These are phyloP conservation scores for Coniochaeta hoffmannii DNA, from an alignment of 2,329 filamentous ascomycete species.

Conservation along the genomic window DNA sequence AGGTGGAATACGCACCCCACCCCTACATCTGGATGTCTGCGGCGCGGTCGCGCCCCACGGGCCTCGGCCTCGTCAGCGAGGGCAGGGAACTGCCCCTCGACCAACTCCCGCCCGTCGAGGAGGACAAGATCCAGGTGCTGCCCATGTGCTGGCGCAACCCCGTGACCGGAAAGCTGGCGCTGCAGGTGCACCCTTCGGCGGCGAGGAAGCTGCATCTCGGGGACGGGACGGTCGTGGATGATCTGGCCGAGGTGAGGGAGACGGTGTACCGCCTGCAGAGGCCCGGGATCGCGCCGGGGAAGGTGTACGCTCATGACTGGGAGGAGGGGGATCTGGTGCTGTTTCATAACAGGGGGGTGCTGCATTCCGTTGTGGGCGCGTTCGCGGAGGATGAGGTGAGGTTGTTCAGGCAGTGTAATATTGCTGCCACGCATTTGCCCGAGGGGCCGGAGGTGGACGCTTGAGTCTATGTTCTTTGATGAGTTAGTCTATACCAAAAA, in stretches of 20 bases:
- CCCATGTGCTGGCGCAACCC: constrained; percentile 77
- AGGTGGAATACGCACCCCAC: constrained; percentile 69
- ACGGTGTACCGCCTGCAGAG: constrained; percentile 64
- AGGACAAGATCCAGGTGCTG: constrained; percentile 60
- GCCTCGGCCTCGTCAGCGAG: constrained; percentile 64
- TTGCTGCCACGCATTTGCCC: constrained; percentile 57
- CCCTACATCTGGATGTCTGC: constrained; percentile 77
- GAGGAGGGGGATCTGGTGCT: constrained; percentile 67
- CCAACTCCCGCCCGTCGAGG: constrained; percentile 58
- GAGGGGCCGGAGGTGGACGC: constrained; percentile 31
- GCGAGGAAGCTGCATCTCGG: constrained; percentile 60
- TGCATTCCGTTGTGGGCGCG: constrained; percentile 69
- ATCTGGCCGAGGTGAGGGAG: constrained; percentile 57
- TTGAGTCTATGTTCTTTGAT: no score
- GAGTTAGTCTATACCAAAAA: no score
- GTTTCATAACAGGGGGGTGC: constrained; percentile 69
- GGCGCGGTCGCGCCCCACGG: constrained; percentile 58
- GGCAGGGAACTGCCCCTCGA: constrained; percentile 50
- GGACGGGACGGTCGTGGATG: constrained; percentile 62
- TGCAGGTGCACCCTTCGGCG: constrained; percentile 69
- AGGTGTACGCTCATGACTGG: constrained; percentile 72
- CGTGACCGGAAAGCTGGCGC: constrained; percentile 57
- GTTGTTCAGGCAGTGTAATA: constrained; percentile 71
- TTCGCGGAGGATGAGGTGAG: constrained; percentile 68
- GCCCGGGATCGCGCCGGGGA: constrained; percentile 60